These are phyloP conservation scores for Lathyrus tuberosus DNA, from an alignment of 306 rosid genomes.

Conservation along the genomic window DNA sequence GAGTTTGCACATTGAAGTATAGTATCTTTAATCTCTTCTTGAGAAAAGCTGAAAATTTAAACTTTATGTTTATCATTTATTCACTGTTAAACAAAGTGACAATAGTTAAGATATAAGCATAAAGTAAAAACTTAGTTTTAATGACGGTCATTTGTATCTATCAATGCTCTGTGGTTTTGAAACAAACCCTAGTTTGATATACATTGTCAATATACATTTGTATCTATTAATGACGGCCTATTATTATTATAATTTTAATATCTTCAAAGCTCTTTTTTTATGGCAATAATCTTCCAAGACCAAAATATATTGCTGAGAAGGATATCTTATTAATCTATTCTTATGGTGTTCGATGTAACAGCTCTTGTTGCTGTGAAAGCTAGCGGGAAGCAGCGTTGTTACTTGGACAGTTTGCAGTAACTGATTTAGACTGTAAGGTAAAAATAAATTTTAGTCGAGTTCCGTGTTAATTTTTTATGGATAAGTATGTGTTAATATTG, in stretches of 20 bases:
- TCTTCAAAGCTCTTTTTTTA: slow-evolving; percentile 2
- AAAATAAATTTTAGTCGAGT: slow-evolving; percentile 26
- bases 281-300: slow-evolving; percentile 8
- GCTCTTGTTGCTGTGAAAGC: slow-evolving; percentile 96
- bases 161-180: too few relatives aligned
- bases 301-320: not conserved
- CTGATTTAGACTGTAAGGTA: slow-evolving; percentile 99
- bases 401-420: slow-evolving; percentile 98
- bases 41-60: too few relatives aligned
- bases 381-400: slow-evolving; percentile 97
- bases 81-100: too few relatives aligned
- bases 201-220: too few relatives aligned
- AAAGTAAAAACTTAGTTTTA: too few relatives aligned
- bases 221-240: too few relatives aligned
- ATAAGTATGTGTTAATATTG: slow-evolving; percentile 22
- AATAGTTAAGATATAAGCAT: too few relatives aligned
- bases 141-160: too few relatives aligned
- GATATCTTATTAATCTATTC: slow-evolving; percentile 27
- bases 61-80: too few relatives aligned
- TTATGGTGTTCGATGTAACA: slow-evolving; percentile 43
- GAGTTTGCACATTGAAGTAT: too few relatives aligned
- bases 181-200: too few relatives aligned
- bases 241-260: not conserved
- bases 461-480: slow-evolving; percentile 13
- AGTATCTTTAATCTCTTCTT: too few relatives aligned